A percentile compares a stretch with the other conserved stretches of the same genome.
phyloP scores from a whole-genome alignment of 768 basidiomycete genomes.

The Calocybe cyanea region DNA sequence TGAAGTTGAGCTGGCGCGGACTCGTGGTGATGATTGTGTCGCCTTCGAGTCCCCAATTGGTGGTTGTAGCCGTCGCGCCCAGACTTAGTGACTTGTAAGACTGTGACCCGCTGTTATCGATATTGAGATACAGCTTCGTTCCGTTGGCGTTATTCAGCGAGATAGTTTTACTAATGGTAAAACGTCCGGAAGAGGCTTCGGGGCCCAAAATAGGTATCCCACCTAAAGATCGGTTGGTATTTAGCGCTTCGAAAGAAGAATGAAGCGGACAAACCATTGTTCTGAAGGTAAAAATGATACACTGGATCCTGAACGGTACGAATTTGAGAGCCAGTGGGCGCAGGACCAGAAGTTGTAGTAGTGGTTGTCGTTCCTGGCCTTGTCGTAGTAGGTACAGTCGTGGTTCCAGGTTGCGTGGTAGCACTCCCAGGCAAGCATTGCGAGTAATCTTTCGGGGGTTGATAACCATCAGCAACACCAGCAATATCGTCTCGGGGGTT shows the following conservation, averaged over 20 bases:
- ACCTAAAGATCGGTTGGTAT: slow-evolving; percentile 28
- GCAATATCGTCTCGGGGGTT: background rate
- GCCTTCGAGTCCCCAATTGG: slow-evolving; percentile 54
- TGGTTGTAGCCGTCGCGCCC: slow-evolving; percentile 42
- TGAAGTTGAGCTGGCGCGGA: slow-evolving; percentile 51
- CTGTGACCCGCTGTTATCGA: slow-evolving; percentile 36
- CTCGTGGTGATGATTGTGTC: slow-evolving; percentile 55
- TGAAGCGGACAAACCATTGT: slow-evolving; percentile 29
- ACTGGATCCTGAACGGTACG: slow-evolving; percentile 49
- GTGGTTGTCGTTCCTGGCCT: slow-evolving; percentile 25
- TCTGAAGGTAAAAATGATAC: slow-evolving; percentile 56
- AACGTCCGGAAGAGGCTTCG: slow-evolving; percentile 45
- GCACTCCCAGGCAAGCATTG: slow-evolving; percentile 45
- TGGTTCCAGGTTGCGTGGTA: slow-evolving; percentile 26
- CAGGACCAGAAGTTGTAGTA: slow-evolving; percentile 29
- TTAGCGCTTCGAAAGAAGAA: background rate
- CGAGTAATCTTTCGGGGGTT: slow-evolving; percentile 39
- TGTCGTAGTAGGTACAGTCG: slow-evolving; percentile 19
- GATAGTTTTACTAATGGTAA: slow-evolving; percentile 47
- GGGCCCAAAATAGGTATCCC: slow-evolving; percentile 50
- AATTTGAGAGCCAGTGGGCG: slow-evolving; percentile 45
- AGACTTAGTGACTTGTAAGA: slow-evolving; percentile 49
- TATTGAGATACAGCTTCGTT: slow-evolving; percentile 45
- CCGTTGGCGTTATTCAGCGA: slow-evolving; percentile 38
- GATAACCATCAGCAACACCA: background rate